Conservation (phyloP, 352 stramenopile species). For the Phytophthora ramorum region DNA sequence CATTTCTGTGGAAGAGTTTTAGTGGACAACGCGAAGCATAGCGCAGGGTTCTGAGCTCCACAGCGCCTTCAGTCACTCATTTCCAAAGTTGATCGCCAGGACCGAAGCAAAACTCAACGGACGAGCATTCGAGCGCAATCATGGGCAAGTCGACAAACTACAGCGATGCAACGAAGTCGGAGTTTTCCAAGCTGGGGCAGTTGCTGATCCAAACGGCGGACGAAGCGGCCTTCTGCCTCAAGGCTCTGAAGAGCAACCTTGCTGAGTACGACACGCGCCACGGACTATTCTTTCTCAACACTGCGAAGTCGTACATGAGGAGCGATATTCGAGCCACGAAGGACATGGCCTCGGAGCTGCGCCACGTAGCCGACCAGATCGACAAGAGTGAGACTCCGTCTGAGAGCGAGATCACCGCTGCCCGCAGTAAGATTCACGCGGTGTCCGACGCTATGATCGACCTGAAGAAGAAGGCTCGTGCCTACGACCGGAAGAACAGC, state of each 20-base stretch:
- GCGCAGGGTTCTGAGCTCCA: neutral
- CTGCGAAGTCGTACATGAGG: conserved; percentile 30
- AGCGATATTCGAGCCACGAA: conserved; percentile 28
- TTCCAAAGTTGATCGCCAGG: conserved; percentile 11
- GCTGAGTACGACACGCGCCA: conserved; percentile 29
- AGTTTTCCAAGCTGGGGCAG: conserved; percentile 26
- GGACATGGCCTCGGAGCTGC: conserved; percentile 24
- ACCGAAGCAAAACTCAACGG: conserved; percentile 1
- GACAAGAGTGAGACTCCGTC: conserved; percentile 15
- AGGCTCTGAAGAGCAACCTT: conserved; percentile 26
- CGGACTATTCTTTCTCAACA: conserved; percentile 32
- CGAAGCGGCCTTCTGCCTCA: conserved; percentile 17
- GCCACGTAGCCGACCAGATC: conserved; percentile 26
- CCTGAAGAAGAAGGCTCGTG: conserved; percentile 27
- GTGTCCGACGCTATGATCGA: conserved; percentile 11
- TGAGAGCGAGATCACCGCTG: conserved; percentile 22
- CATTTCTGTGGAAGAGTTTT: neutral
- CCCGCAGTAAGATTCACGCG: conserved; percentile 22
- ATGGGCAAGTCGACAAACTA: conserved; percentile 27
- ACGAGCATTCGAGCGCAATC: neutral
- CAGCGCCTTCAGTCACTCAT: conserved; percentile 11
- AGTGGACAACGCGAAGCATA: neutral
- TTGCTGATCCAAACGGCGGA: conserved; percentile 27
- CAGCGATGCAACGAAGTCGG: conserved; percentile 11
- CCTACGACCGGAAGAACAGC: conserved; percentile 26